phyloP scores from a whole-genome alignment of 768 basidiomycete genomes.

The Grammothele lineata region DNA sequence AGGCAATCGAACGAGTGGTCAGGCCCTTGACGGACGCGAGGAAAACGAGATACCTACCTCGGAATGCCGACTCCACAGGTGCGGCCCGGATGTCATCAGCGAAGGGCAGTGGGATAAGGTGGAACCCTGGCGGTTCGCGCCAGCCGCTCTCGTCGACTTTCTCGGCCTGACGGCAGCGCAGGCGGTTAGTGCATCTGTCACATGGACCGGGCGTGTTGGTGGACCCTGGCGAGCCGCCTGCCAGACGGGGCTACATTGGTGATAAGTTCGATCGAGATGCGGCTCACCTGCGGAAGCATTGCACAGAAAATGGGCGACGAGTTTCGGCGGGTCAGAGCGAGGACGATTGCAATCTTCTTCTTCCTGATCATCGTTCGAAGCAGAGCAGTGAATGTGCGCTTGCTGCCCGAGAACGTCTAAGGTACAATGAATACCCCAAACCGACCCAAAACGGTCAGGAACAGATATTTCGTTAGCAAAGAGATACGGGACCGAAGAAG shows the following conservation, averaged over 20 bases:
- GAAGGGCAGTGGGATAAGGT: conserved; percentile 90
- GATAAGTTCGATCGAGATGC: background rate
- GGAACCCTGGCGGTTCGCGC: conserved; percentile 86
- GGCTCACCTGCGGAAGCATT: conserved; percentile 75
- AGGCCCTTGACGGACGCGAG: conserved; percentile 8
- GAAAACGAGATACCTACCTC: conserved; percentile 40
- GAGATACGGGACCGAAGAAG: background rate
- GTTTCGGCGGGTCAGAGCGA: conserved; percentile 65
- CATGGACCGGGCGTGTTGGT: background rate
- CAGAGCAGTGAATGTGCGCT: conserved; percentile 85
- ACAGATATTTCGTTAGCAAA: background rate
- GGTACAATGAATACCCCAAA: background rate
- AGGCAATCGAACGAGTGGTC: background rate
- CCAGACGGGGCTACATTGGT: conserved; percentile 12
- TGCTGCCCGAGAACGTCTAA: conserved; percentile 86
- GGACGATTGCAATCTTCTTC: conserved; percentile 75
- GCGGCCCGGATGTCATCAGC: conserved; percentile 89
- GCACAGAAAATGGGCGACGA: conserved; percentile 78
- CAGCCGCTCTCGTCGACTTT: conserved; percentile 64
- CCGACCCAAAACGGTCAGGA: background rate
- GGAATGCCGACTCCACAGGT: conserved; percentile 58
- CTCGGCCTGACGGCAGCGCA: conserved; percentile 50
- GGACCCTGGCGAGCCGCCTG: background rate
- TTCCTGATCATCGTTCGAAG: conserved; percentile 80
- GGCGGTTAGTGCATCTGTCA: conserved; percentile 4